Base-by-base conservation (phyloP, 1,139 yeast genomes). In the Diutina sp. region DNA sequence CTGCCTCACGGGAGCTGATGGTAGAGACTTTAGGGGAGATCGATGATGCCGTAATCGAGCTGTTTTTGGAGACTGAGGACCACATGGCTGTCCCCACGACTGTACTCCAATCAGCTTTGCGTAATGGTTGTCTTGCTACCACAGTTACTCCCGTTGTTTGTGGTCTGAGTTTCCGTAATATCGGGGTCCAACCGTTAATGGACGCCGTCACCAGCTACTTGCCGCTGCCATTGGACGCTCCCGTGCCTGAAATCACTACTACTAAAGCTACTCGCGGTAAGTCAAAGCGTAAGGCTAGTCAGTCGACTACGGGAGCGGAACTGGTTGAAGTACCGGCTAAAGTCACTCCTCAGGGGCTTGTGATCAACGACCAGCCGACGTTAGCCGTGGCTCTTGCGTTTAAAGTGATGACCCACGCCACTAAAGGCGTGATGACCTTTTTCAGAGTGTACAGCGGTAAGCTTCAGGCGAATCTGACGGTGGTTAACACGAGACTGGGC, bases 121-220 rank as follows among this genome's bases (percentile, higher is more conserved):
- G 89, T 57, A 71, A 72, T 38, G 82, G 87, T 1, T 87, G 96
- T 0, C 63, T 89, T 3, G 68, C 68, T 0, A 78, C 79, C 57
- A 70, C 73, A 47, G 75, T 89, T 2, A 79, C 87, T 0, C 98
- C 99, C 0, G 87, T 93, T 0, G 72, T 90, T 47, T 90, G 97
- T 69, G 99, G 99, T 3, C 88, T 98, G 0, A 87, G 97, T 56
- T 93, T 93, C 70, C 81, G 78, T 60, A 93, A 93, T 66, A 87
- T 93, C 56, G 99, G 99, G 14, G 96, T 93, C 2, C 99, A 93
- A 66, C 97, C 98, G 0, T 72, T 95, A 57, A 72, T 93, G 71
- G 99, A 93, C 67, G 91, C 95, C 0, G 77, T 91, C 16, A 77
- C 83, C 1, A 78, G 80, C 56, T 93, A 79, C 64, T 73, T 95